Evolutionary conservation across 306 rosid genomes (phyloP), one percentile per base, ranked within the genome.

Genomic region (Abrus pulchellus): DNA sequence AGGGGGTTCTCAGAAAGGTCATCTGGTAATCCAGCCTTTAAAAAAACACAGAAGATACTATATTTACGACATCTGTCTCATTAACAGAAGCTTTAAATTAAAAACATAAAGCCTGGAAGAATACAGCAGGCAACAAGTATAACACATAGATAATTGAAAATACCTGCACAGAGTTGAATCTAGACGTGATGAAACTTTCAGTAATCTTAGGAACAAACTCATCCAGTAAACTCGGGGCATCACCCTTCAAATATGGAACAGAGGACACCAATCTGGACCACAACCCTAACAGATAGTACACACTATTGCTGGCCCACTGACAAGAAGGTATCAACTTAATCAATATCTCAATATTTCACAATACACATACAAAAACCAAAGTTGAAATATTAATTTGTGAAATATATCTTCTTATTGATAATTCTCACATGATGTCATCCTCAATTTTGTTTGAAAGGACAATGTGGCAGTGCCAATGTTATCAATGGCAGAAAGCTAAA

Each of bases 241-340:
- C 99, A 45, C 97, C 99, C 80, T 95, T 95, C 92, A 95, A 88
- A 89, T 95, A 95, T 72, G 99, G 99, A 80, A 95, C 98, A 86
- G 99, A 95, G 59, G 98, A 76, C 82, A 95, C 99, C 89, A 95
- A 92, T 89, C 99, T 91, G 78, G 99, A 95, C 99, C 99, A 95
- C 32, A 95, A 84, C 54, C 99, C 99, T 84, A 95, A 85, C 33
- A 95, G 96, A 84, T 95, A 95, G 92, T 95, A 95, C 47, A 95
- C 96, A 64, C 99, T 95, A 87, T 93, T 95, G 92, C 99, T 93
- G 79, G 98, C 99, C 99, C 99, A 93, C 99, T 95, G 90, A 74
- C 82, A 88, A 82, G 62, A 85, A 68, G 40, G 43, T 64, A 72
- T 60, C 74, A 81, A 80, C 65, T 62, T 50, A 69, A 83, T 91